Base-by-base conservation (phyloP, 2,329 filamentous ascomycete genomes). In the Penicillium sp. region DNA sequence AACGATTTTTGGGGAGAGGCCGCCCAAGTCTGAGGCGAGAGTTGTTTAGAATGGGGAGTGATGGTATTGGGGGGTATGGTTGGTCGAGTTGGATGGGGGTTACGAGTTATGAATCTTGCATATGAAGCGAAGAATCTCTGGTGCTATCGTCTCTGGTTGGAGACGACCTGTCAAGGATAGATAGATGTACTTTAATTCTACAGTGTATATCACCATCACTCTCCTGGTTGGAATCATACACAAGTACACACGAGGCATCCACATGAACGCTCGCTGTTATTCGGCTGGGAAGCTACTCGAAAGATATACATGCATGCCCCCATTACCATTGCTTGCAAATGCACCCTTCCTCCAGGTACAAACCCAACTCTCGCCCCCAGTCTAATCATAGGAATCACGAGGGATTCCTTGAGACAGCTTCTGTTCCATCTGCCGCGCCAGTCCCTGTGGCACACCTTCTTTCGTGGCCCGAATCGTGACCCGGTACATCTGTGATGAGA, bases 381-480 rank as follows among this genome's bases (percentile, higher is more conserved):
- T 28, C 41, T 38, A 52, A 28, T 48, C 54, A 57, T 41, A 20
- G 3, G 50, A 15, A 50, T 66, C 66, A 31, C 64, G 57, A 31
- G 50, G 63, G 15, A 63, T 64, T 43, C 84, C 84, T 67, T 83
- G 81, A 7, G 89, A 83, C 50, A 98, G 82, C 62, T 90, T 86
- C 64, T 94, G 90, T 72, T 96, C 90, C 92, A 99, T 96, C 59
- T 90, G 80, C 75, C 91, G 93, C 70, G 95, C 81, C 58, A 99
- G 75, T 20, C 94, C 83, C 1, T 86, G 84, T 7, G 95, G 92
- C 0, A 99, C 91, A 35, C 83, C 86, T 72, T 98, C 95, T 71
- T 98, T 94, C 1, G 95, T 99, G 5, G 94, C 95, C 63, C 95
- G 86, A 68, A 99, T 89, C 0, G 95, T 99, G 61, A 98, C 83